Evolutionary conservation across 2,329 filamentous ascomycete genomes (phyloP).

Genomic region (Setomelanomma holmii): DNA sequence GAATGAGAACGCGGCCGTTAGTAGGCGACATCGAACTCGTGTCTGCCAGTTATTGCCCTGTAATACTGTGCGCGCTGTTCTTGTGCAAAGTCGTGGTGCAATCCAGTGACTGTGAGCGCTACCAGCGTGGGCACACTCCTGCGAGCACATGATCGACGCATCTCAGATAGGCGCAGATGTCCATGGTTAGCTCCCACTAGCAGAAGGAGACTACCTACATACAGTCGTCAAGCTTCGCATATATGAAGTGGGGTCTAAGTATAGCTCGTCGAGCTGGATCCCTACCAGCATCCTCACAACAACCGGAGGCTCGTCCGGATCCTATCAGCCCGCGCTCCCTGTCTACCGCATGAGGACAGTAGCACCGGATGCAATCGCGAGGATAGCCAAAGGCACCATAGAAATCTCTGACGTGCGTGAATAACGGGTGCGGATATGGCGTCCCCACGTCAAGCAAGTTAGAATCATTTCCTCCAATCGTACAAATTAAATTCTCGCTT

Average conservation of each 20-base stretch:
- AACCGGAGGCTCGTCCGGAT: neutral
- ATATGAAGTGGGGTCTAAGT: constrained; percentile 1
- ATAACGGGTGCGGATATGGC: constrained; percentile 2
- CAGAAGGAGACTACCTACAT: neutral
- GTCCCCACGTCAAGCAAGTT: neutral
- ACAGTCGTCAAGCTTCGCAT: neutral
- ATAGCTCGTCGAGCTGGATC: neutral
- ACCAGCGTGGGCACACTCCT: no score
- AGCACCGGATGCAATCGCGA: no score
- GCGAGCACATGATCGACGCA: no score
- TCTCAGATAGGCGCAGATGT: no score
- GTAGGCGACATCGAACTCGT: neutral
- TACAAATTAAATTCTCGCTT: constrained; percentile 2
- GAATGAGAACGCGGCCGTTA: neutral
- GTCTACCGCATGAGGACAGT: no score
- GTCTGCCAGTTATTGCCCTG: neutral
- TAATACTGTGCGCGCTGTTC: no score
- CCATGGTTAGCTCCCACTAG: no score
- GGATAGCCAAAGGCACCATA: no score
- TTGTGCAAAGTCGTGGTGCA: neutral
- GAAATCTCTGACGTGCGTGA: neutral
- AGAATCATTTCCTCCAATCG: neutral
- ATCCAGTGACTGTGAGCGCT: constrained; percentile 6
- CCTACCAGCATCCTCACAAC: neutral
- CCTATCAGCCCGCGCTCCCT: neutral